Conservation (phyloP, 164 flowering plant genomes). For the Amborella trichopoda region DNA sequence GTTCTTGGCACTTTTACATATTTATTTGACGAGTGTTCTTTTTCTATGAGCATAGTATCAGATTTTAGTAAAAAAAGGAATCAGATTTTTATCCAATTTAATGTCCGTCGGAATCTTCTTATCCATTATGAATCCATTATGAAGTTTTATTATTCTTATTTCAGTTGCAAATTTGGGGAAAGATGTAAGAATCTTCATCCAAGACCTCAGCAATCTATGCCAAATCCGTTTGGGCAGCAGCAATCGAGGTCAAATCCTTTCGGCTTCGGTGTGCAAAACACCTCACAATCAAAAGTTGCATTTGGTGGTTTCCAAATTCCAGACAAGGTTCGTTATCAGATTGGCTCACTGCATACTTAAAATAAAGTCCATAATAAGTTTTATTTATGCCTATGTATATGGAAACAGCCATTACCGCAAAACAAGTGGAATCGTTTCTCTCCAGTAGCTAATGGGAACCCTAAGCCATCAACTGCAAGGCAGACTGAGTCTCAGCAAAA, state of each 20-base stretch:
- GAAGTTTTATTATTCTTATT: neutral
- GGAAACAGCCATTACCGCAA: conserved; percentile 57
- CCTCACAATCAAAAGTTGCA: conserved; percentile 23
- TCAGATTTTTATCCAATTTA: no score
- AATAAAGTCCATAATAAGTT: neutral
- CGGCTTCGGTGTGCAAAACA: conserved; percentile 63
- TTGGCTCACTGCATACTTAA: neutral
- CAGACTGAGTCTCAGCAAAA: conserved; percentile 33
- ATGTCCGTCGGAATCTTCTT: no score
- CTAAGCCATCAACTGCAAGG: conserved; percentile 20
- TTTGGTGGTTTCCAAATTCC: conserved; percentile 28
- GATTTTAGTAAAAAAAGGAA: no score
- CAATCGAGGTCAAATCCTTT: conserved; percentile 61
- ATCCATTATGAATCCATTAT: no score
- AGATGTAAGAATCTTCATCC: conserved; percentile 55
- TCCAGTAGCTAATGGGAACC: conserved; percentile 11
- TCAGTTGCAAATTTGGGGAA: conserved; percentile 67
- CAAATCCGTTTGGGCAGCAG: conserved; percentile 39
- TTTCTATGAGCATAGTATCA: no score
- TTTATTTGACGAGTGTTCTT: no score
- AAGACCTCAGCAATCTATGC: conserved; percentile 30
- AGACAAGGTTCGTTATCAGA: conserved; percentile 24
- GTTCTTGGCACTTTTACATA: no score
- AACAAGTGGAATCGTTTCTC: conserved; percentile 69
- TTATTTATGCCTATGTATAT: neutral